Evolutionary conservation across 2,329 filamentous ascomycete genomes (phyloP), one percentile per base, ranked within the genome.

Genomic region (Epichloe hybrida): DNA sequence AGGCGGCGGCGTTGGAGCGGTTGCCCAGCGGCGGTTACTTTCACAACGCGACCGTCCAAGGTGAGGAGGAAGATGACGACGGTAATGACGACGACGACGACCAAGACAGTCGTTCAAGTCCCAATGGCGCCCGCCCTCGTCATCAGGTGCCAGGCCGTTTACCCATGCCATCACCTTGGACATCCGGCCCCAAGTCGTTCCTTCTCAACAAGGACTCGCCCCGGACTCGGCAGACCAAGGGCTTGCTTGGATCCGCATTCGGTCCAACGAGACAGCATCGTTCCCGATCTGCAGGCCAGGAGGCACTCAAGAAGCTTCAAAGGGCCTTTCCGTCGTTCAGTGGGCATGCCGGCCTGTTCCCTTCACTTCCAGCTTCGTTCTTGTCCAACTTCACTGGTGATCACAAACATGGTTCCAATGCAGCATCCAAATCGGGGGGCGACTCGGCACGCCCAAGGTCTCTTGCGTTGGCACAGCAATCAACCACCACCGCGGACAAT

Each of bases 231-330:
- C 58, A 61, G 34, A 60, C 62, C 17, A 61, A 61, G 20, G 58
- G 63, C 11, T 54, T 64, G 9, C 62, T 80, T 34, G 67, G 71
- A 11, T 64, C 66, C 4, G 72, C 75, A 2, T 72, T 80, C 50
- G 65, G 67, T n/a, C 66, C 69, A 17, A 66, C 64, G 8, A 69
- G 75, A 48, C 69, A 71, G 43, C 65, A 69, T 12, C 69, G 79
- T 20, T 76, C 79, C 17, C 69, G 72, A 15, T 82, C 79, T 2
- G 71, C 72, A 3, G 74, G 79, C 13, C 70, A 76, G 36, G 79
- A 81, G 50, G 74, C 77, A 5, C 60, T 83, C 27, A 80, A 72
- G 60, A 75, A 70, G 55, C 61, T 83, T 42, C 76, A 75, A 42
- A 79, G 75, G 53, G 77, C 72, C 0, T 61, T 82, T 8, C 77